Conservation (phyloP, 1,284 basidiomycete genomes). For the Marasmius sp. region DNA sequence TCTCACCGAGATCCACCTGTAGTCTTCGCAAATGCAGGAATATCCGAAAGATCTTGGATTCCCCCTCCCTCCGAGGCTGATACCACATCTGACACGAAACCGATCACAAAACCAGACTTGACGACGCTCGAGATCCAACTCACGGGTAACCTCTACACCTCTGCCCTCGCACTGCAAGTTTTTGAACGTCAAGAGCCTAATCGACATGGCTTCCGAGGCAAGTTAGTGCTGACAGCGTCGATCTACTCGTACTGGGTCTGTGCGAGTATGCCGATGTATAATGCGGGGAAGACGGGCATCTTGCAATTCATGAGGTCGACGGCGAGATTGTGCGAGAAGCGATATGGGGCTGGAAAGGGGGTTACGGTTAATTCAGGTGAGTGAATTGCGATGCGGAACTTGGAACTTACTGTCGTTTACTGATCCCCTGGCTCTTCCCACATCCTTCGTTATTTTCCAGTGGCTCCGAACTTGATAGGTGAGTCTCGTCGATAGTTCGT, state of each 20-base stretch:
- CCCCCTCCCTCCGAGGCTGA: conserved; percentile 17
- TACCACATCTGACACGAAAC: conserved; percentile 10
- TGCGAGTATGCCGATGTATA: conserved; percentile 17
- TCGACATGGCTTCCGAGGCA: conserved; percentile 19
- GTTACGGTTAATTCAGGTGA: conserved; percentile 19
- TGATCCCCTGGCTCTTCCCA: background rate
- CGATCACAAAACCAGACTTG: conserved; percentile 16
- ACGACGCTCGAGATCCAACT: conserved; percentile 15
- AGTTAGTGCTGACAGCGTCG: conserved; percentile 19
- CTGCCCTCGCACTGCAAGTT: conserved; percentile 20
- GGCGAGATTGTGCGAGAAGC: conserved; percentile 14
- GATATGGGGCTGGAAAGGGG: conserved; percentile 1
- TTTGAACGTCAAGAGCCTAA: conserved; percentile 20
- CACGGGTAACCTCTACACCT: conserved; percentile 19
- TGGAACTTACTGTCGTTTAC: background rate
- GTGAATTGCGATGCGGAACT: background rate
- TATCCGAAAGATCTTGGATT: conserved; percentile 18
- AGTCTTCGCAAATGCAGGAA: conserved; percentile 23
- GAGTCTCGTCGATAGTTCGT: background rate
- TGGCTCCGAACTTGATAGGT: conserved; percentile 19
- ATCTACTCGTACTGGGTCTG: conserved; percentile 15
- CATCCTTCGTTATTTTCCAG: conserved; percentile 3
- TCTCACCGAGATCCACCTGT: background rate
- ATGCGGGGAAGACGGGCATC: conserved; percentile 18
- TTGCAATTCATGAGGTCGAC: conserved; percentile 19